Evolutionary conservation across 2,329 filamentous ascomycete genomes (phyloP).

Genomic region (Neofusicoccum sp.): DNA sequence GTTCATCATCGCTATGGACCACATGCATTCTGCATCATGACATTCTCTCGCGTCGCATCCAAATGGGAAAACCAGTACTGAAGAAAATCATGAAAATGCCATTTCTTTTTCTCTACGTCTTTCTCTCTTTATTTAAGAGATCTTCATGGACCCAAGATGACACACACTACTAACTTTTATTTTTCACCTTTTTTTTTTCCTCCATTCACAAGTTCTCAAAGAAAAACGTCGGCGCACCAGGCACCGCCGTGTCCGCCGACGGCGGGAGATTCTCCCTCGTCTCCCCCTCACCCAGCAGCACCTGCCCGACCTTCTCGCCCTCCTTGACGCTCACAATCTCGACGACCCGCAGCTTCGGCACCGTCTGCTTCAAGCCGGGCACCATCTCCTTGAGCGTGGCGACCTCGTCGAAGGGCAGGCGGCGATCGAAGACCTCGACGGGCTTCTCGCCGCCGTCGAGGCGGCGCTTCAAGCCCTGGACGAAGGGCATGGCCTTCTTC

Average conservation of each 20-base stretch:
- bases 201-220: conserved; percentile 72
- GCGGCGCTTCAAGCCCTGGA: conserved; percentile 81
- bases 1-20: too few relatives aligned
- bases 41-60: too few relatives aligned
- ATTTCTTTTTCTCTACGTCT: background rate
- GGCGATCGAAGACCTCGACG: conserved; percentile 72
- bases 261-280: conserved; percentile 57
- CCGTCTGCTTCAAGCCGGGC: conserved; percentile 72
- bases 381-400: conserved; percentile 75
- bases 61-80: too few relatives aligned
- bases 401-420: conserved; percentile 83
- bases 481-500: conserved; percentile 98
- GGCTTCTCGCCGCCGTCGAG: conserved; percentile 67
- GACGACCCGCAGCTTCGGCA: conserved; percentile 65
- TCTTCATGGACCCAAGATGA: too few relatives aligned
- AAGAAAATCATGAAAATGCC: too few relatives aligned
- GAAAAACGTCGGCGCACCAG: conserved; percentile 76
- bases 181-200: background rate
- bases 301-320: conserved; percentile 62
- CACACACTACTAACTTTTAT: too few relatives aligned
- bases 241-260: conserved; percentile 71
- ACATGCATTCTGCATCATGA: too few relatives aligned
- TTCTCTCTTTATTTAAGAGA: background rate
- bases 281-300: conserved; percentile 57
- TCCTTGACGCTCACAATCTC: conserved; percentile 72